These are phyloP conservation scores for Tylopilus sp. DNA, from an alignment of 768 basidiomycete genomes.

Conservation along the genomic window DNA sequence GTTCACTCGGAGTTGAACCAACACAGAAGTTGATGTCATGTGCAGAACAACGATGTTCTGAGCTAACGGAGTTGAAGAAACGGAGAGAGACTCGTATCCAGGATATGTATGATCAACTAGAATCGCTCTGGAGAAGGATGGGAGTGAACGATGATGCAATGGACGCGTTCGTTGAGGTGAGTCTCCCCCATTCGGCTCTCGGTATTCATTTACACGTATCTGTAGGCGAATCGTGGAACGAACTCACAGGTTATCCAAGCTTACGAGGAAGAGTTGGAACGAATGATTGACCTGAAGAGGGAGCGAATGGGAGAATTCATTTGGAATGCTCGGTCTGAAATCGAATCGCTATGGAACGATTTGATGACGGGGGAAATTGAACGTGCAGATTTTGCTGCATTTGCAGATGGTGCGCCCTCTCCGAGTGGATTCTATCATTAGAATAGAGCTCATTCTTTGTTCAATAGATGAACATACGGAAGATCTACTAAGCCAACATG, in stretches of 20 bases:
- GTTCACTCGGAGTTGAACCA: slow-evolving; percentile 62
- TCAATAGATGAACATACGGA: slow-evolving; percentile 82
- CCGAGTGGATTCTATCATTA: neutral
- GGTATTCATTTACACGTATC: neutral
- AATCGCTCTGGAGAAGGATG: slow-evolving; percentile 84
- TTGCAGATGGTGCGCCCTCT: slow-evolving; percentile 66
- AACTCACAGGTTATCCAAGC: slow-evolving; percentile 72
- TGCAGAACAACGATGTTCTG: slow-evolving; percentile 53
- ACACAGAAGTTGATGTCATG: slow-evolving; percentile 71
- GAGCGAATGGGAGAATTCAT: slow-evolving; percentile 88
- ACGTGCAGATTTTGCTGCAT: slow-evolving; percentile 74
- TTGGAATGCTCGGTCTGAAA: slow-evolving; percentile 74
- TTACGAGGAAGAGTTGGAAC: slow-evolving; percentile 86
- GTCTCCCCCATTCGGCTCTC: neutral
- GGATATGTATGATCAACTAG: slow-evolving; percentile 89
- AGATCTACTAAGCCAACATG: slow-evolving; percentile 80
- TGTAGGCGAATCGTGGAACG: slow-evolving; percentile 62
- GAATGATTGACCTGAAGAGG: slow-evolving; percentile 86
- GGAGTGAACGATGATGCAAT: slow-evolving; percentile 77
- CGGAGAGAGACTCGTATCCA: slow-evolving; percentile 83
- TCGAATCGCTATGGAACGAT: slow-evolving; percentile 78
- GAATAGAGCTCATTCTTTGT: neutral
- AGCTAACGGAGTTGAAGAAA: slow-evolving; percentile 71
- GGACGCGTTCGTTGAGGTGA: slow-evolving; percentile 86
- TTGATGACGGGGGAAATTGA: slow-evolving; percentile 85